These are phyloP conservation scores for Antrodiella citrinella DNA, from an alignment of 768 basidiomycete species.

Conservation along the genomic window DNA sequence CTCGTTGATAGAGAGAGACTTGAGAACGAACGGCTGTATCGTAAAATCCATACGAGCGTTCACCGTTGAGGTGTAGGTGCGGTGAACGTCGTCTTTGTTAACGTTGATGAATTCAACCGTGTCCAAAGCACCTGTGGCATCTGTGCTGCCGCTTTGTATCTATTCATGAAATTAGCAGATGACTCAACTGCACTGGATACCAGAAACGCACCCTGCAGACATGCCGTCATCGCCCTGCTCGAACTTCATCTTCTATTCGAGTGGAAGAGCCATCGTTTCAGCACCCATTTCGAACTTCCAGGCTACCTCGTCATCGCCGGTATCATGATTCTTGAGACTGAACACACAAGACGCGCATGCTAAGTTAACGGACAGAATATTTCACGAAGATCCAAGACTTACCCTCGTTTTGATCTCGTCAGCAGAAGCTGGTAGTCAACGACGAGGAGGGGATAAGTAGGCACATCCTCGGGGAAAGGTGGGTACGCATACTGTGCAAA, in stretches of 20 bases:
- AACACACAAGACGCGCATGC: too few relatives aligned
- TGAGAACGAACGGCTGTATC: slow-evolving; percentile 19
- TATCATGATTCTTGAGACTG: slow-evolving; percentile 36
- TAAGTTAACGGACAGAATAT: too few relatives aligned
- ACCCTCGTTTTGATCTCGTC: too few relatives aligned
- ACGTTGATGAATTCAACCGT: slow-evolving; percentile 26
- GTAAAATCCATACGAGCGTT: slow-evolving; percentile 19
- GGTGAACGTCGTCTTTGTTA: slow-evolving; percentile 26
- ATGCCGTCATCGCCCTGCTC: slow-evolving; percentile 33
- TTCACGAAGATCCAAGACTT: too few relatives aligned
- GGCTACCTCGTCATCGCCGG: slow-evolving; percentile 25
- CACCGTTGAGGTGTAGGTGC: slow-evolving; percentile 24
- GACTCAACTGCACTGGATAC: neutral
- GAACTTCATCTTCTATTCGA: slow-evolving; percentile 33
- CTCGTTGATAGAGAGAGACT: slow-evolving; percentile 19
- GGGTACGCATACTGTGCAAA: too few relatives aligned
- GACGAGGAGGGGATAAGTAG: too few relatives aligned
- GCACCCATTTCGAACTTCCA: slow-evolving; percentile 34
- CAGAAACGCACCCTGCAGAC: slow-evolving; percentile 26
- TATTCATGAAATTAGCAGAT: neutral
- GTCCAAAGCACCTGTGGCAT: slow-evolving; percentile 24
- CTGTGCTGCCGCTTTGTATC: slow-evolving; percentile 21
- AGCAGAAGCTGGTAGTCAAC: too few relatives aligned
- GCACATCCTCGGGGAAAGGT: too few relatives aligned
- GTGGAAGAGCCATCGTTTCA: slow-evolving; percentile 29